phyloP scores from a whole-genome alignment of 371 early-diverging fungal species.

The Gilbertella persicaria region DNA sequence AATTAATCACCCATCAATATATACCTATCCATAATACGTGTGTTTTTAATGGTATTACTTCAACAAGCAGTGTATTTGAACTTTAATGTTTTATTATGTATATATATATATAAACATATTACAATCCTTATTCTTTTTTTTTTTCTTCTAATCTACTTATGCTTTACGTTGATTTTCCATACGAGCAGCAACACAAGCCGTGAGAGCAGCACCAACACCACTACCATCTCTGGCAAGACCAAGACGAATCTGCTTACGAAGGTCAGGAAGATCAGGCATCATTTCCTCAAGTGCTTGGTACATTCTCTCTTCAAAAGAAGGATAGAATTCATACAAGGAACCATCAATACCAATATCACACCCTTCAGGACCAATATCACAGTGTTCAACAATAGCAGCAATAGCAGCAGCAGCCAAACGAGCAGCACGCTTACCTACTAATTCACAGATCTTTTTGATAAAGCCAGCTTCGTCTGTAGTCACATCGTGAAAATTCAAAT shows the following conservation, averaged over 20 bases:
- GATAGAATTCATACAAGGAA: constrained; percentile 90
- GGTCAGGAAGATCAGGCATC: constrained; percentile 47
- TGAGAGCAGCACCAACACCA: constrained; percentile 54
- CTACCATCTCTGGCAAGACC: constrained; percentile 61
- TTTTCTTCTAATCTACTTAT: constrained; percentile 9
- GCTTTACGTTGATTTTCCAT: constrained; percentile 21
- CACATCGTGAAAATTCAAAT: constrained; percentile 65
- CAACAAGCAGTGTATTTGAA: constrained; percentile 52
- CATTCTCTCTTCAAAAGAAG: constrained; percentile 83
- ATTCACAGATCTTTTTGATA: constrained; percentile 80
- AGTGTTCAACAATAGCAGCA: constrained; percentile 78
- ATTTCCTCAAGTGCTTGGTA: constrained; percentile 61
- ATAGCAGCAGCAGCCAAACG: constrained; percentile 84
- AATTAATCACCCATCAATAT: constrained; percentile 91
- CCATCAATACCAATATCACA: constrained; percentile 94
- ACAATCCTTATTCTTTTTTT: constrained; percentile 1
- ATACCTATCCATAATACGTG: constrained; percentile 85
- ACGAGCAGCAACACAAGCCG: constrained; percentile 48
- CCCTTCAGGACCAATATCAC: constrained; percentile 50
- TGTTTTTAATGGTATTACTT: constrained; percentile 79
- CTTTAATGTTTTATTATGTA: constrained; percentile 13
- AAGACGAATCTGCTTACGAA: constrained; percentile 59
- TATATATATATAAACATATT: not conserved
- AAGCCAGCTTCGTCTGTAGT: constrained; percentile 78
- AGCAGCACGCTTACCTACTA: constrained; percentile 90